Percentiles rank a stretch among this genome's conserved stretches.
These are phyloP conservation scores for Calendula officinalis DNA, from an alignment of 129 eudicot species.

Conservation along the genomic window DNA sequence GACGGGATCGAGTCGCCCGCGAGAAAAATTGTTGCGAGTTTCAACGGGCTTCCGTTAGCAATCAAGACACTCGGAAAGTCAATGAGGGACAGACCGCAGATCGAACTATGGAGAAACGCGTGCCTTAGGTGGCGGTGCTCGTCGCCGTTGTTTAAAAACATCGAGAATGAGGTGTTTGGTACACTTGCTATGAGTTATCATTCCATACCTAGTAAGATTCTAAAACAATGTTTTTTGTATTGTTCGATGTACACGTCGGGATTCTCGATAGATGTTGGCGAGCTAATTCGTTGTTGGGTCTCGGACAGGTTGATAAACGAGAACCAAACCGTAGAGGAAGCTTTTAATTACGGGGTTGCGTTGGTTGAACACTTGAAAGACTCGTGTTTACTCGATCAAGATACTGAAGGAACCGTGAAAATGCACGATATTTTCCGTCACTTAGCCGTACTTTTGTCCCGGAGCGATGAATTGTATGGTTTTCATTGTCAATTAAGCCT, in stretches of 20 bases:
- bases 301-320: constrained; percentile 34
- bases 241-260: constrained; percentile 37
- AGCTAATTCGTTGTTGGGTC: constrained; percentile 37
- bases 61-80: constrained; percentile 34
- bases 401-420: constrained; percentile 27
- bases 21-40: constrained; percentile 24
- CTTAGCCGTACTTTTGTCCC: constrained; percentile 30
- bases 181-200: constrained; percentile 25
- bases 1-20: constrained; percentile 36
- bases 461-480: constrained; percentile 14
- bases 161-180: constrained; percentile 22
- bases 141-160: constrained; percentile 27
- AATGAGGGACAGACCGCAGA: constrained; percentile 27
- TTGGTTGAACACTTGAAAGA: constrained; percentile 32
- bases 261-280: constrained; percentile 25
- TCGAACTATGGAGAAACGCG: constrained; percentile 31
- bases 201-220: constrained; percentile 22
- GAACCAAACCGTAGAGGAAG: constrained; percentile 15
- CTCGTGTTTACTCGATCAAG: constrained; percentile 33
- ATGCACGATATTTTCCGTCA: constrained; percentile 37
- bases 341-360: constrained; percentile 17
- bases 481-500: constrained; percentile 16
- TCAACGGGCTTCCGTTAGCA: constrained; percentile 34
- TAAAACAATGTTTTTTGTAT: constrained; percentile 36
- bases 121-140: constrained; percentile 26